Conservation (phyloP, 257 asterid species). For the Penstemon newberryi region DNA sequence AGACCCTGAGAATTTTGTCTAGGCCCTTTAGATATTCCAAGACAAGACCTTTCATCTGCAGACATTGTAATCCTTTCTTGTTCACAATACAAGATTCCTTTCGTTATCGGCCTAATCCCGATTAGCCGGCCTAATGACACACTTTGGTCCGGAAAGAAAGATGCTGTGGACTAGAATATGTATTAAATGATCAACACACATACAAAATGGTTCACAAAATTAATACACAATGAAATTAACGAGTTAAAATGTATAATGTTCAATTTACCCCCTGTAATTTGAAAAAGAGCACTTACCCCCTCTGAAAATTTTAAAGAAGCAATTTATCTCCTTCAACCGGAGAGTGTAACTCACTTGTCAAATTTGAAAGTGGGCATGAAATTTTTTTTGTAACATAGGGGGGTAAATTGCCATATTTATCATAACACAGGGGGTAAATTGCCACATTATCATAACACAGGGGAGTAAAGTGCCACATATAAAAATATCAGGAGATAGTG, state of each 20-base stretch:
- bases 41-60: constrained; percentile 19
- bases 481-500: no score
- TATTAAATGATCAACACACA: background rate
- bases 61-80: constrained; percentile 12
- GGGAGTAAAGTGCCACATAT: no score
- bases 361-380: no score
- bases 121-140: constrained; percentile 65
- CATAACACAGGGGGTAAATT: no score
- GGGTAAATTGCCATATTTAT: no score
- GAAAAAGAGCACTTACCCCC: no score
- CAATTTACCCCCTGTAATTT: no score
- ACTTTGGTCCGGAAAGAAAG: constrained; percentile 65
- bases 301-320: no score
- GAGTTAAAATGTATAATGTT: background rate
- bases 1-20: constrained; percentile 34
- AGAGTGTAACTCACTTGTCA: no score
- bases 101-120: constrained; percentile 45
- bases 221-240: background rate
- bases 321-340: no score
- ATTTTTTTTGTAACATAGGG: no score
- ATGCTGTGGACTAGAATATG: constrained; percentile 56
- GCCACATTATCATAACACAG: no score
- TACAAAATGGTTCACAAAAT: background rate
- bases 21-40: background rate
- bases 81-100: constrained; percentile 29